Percentiles rank a stretch among this genome's conserved stretches.
Evolutionary conservation across 208 protist genomes (phyloP).

Genomic region (Entamoeba histolytica): DNA sequence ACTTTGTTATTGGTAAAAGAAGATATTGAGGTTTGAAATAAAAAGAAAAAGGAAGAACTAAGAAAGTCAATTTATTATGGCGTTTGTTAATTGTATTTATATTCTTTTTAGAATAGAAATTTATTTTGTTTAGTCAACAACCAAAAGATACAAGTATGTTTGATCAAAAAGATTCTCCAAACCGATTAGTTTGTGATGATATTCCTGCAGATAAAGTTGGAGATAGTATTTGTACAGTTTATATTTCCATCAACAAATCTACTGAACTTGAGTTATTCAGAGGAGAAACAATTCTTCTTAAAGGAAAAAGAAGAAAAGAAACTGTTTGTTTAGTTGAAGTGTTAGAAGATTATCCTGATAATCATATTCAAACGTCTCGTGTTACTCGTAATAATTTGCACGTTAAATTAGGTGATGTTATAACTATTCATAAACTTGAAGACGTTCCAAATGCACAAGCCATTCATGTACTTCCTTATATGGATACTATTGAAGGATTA

Average conservation of each 20-base stretch:
- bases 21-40: too few species aligned
- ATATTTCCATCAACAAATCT: constrained; percentile 55
- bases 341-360: constrained; percentile 61
- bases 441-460: constrained; percentile 89
- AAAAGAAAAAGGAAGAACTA: too few species aligned
- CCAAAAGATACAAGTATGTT: too few species aligned
- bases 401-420: constrained; percentile 83
- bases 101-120: too few species aligned
- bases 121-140: too few species aligned
- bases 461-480: constrained; percentile 92
- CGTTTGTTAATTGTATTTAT: too few species aligned
- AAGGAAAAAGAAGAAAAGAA: constrained; percentile 81
- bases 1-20: too few species aligned
- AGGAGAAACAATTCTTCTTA: constrained; percentile 63
- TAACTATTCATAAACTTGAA: constrained; percentile 62
- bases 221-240: not conserved
- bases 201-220: not conserved
- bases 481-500: constrained; percentile 95
- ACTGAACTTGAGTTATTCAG: constrained; percentile 89
- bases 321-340: constrained; percentile 77
- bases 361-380: constrained; percentile 93
- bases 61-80: too few species aligned
- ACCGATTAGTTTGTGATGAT: not conserved
- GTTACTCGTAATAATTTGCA: constrained; percentile 89
- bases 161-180: not conserved